Evolutionary conservation across 306 rosid genomes (phyloP).

Genomic region (Cucumis hystrix): DNA sequence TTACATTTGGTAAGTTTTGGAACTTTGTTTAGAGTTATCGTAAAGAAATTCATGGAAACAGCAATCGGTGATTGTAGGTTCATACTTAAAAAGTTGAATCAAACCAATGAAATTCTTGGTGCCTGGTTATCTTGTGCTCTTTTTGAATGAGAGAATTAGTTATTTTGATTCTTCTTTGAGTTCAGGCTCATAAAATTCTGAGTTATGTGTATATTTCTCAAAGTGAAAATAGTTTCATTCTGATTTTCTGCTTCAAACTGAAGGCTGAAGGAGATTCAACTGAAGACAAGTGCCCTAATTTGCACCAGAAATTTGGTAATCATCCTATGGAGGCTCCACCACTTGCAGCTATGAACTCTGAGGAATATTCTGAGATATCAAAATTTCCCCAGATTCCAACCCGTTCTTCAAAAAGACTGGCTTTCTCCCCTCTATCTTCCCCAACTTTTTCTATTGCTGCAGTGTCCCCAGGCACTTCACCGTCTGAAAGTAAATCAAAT

Average conservation of each 20-base stretch:
- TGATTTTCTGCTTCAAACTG: constrained; percentile 12
- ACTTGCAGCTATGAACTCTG: constrained; percentile 22
- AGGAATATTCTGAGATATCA: constrained; percentile 37
- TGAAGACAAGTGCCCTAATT: constrained; percentile 33
- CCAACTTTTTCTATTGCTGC: constrained; percentile 20
- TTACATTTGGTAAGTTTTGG: background rate
- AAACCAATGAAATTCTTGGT: background rate
- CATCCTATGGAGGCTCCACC: constrained; percentile 29
- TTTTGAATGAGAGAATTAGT: background rate
- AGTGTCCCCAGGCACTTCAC: constrained; percentile 33
- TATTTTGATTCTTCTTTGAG: background rate
- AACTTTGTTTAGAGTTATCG: background rate
- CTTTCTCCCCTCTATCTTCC: constrained; percentile 45
- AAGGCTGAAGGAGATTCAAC: constrained; percentile 24
- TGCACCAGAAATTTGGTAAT: constrained; percentile 25
- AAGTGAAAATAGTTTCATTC: background rate
- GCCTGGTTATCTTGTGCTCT: background rate
- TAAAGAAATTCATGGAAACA: background rate
- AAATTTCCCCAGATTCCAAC: constrained; percentile 43
- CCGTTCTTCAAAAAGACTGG: constrained; percentile 42
- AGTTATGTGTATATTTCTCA: background rate
- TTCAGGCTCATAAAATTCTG: background rate
- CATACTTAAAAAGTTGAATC: background rate
- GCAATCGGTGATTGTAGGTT: background rate
- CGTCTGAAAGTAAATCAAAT: constrained; percentile 29